Percentiles rank a stretch among this genome's conserved stretches.
phyloP scores from a whole-genome alignment of 2,329 filamentous ascomycete species.

The Ceratocystis papillata region DNA sequence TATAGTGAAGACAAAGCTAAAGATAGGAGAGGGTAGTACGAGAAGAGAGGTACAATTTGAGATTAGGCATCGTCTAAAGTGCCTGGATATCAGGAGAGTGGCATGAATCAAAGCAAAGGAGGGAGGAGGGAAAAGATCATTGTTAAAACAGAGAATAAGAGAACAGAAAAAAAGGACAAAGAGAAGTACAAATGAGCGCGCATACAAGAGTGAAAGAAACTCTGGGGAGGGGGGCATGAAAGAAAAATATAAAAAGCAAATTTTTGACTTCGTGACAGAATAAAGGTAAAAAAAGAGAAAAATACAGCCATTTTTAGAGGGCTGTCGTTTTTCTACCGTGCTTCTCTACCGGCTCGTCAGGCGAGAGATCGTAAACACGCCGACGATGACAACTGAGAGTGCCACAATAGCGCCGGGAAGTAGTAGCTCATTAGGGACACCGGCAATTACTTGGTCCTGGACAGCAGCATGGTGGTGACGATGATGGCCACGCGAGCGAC shows the following conservation, averaged over 20 bases:
- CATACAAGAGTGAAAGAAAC: conserved; percentile 10
- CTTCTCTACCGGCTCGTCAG: conserved; percentile 43
- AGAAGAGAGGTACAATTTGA: background rate
- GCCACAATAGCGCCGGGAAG: conserved; percentile 90
- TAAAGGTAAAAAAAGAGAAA: background rate
- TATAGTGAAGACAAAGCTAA: conserved; percentile 12
- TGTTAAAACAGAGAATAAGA: conserved; percentile 13
- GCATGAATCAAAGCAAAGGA: background rate
- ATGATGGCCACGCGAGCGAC: conserved; percentile 33
- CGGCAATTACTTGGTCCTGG: conserved; percentile 71
- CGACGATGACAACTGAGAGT: conserved; percentile 85
- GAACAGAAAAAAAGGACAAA: conserved; percentile 7
- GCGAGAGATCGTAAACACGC: conserved; percentile 80
- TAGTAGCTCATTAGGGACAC: conserved; percentile 86
- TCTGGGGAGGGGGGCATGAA: conserved; percentile 6
- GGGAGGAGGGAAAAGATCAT: background rate
- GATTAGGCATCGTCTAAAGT: background rate
- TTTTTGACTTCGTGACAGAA: conserved; percentile 15
- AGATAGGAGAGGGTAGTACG: conserved; percentile 3
- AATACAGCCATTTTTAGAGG: background rate
- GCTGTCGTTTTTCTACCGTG: background rate
- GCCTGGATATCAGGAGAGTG: background rate
- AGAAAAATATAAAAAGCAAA: background rate
- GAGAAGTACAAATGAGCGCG: background rate
- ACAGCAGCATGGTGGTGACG: conserved; percentile 29